Conservation (phyloP, 768 basidiomycete genomes). For the Russula emetica region DNA sequence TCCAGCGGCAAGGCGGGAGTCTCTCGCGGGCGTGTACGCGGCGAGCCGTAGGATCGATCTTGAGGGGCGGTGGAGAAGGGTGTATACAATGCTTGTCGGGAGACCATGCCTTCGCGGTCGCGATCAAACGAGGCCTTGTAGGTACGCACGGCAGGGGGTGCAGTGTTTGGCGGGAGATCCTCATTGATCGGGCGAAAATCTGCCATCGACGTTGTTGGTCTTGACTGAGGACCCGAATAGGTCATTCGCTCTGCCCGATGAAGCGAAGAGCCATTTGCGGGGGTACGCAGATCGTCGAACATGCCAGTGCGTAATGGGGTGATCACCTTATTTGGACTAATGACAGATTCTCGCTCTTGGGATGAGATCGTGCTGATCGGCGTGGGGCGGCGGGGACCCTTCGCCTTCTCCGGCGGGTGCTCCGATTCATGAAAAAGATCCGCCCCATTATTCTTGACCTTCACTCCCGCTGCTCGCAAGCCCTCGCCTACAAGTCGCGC, state of each 20-base stretch:
- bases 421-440: constrained; percentile 35
- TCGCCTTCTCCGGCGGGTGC: background rate
- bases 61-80: constrained; percentile 24
- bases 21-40: constrained; percentile 19
- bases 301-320: constrained; percentile 13
- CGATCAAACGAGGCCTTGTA: constrained; percentile 42
- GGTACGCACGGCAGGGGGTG: constrained; percentile 39
- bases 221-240: constrained; percentile 21
- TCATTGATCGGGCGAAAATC: constrained; percentile 27
- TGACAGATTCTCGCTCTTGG: background rate
- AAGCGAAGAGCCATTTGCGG: constrained; percentile 20
- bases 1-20: constrained; percentile 16
- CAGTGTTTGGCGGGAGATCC: constrained; percentile 37
- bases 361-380: constrained; percentile 6
- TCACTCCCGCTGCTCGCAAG: constrained; percentile 65
- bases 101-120: constrained; percentile 26
- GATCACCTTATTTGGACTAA: constrained; percentile 10
- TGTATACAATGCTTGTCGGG: constrained; percentile 15
- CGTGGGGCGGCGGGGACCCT: constrained; percentile 1
- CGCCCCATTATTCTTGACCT: constrained; percentile 34
- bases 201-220: constrained; percentile 38
- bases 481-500: constrained; percentile 64
- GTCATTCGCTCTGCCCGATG: constrained; percentile 19
- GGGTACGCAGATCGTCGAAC: constrained; percentile 27
- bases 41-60: constrained; percentile 27